A percentile compares a stretch with the other conserved stretches of the same genome.
These are phyloP conservation scores for Mallotus japonicus DNA, from an alignment of 441 rosid species.

Conservation along the genomic window DNA sequence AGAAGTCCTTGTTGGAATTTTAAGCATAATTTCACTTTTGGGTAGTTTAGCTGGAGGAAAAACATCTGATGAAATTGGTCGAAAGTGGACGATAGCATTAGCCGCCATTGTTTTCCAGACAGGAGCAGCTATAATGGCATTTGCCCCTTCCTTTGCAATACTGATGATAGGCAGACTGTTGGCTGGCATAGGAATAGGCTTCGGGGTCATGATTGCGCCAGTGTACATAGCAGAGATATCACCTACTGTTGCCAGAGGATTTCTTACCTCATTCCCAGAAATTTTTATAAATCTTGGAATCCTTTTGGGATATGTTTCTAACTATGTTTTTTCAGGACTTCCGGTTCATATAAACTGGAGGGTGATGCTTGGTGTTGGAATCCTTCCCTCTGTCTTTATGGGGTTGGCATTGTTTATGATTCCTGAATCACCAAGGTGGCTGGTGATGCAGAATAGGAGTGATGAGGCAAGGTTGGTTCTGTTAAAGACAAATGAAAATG, in stretches of 20 bases:
- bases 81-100: slow-evolving; percentile 88
- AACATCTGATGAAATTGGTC: slow-evolving; percentile 73
- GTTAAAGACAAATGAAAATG: slow-evolving; percentile 59
- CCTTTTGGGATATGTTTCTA: slow-evolving; percentile 81
- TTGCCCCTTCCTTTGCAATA: slow-evolving; percentile 64
- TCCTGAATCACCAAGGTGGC: slow-evolving; percentile 92
- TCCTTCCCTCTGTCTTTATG: slow-evolving; percentile 65
- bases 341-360: slow-evolving; percentile 77
- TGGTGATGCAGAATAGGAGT: slow-evolving; percentile 65
- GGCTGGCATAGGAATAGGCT: slow-evolving; percentile 84
- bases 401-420: slow-evolving; percentile 72
- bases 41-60: slow-evolving; percentile 88
- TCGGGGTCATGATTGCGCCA: slow-evolving; percentile 88
- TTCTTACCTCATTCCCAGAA: slow-evolving; percentile 82
- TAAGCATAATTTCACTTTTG: slow-evolving; percentile 75
- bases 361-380: slow-evolving; percentile 88
- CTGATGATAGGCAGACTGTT: slow-evolving; percentile 74
- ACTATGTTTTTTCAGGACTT: slow-evolving; percentile 75
- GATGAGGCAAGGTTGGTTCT: slow-evolving; percentile 72
- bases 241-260: slow-evolving; percentile 63
- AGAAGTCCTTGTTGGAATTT: slow-evolving; percentile 71
- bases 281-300: slow-evolving; percentile 74
- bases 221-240: slow-evolving; percentile 87
- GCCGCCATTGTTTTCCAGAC: slow-evolving; percentile 74
- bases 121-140: slow-evolving; percentile 73